Percentiles rank a stretch among this genome's conserved stretches.
Conservation (phyloP, 805 yeast species). For the Osmozyma mogii region DNA sequence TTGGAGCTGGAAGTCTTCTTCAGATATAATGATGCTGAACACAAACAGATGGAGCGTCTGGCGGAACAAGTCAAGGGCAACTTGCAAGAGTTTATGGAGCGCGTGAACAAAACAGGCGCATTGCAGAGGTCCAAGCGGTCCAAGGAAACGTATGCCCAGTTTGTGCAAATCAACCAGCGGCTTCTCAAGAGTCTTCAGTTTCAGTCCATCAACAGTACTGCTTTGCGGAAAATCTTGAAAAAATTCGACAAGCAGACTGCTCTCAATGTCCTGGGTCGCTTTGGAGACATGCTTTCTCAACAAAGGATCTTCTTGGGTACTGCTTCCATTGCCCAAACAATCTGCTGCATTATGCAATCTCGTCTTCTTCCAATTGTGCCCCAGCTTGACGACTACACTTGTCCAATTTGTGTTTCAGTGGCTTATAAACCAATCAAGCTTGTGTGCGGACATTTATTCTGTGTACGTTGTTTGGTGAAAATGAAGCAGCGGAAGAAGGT, state of each 20-base stretch:
- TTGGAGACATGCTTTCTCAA: constrained; percentile 37
- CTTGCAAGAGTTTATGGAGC: constrained; percentile 32
- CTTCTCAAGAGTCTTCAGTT: constrained; percentile 51
- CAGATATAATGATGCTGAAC: constrained; percentile 37
- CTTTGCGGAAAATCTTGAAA: constrained; percentile 60
- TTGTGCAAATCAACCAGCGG: constrained; percentile 45
- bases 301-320: constrained; percentile 39
- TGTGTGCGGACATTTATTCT: constrained; percentile 59
- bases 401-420: constrained; percentile 64
- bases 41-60: constrained; percentile 37
- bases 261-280: constrained; percentile 37
- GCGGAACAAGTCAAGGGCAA: constrained; percentile 39
- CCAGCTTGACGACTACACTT: constrained; percentile 66
- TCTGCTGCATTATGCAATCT: constrained; percentile 48
- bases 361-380: constrained; percentile 54
- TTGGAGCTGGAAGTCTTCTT: constrained; percentile 62
- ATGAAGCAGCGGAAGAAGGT: constrained; percentile 50
- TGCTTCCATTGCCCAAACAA: constrained; percentile 43
- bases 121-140: constrained; percentile 35
- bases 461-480: constrained; percentile 65
- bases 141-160: constrained; percentile 37
- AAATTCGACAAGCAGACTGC: constrained; percentile 71
- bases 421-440: constrained; percentile 68
- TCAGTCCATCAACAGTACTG: constrained; percentile 54
- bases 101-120: constrained; percentile 30